Base-by-base conservation (phyloP, 1,139 yeast species). In the Scheffersomyces illinoinensis region DNA sequence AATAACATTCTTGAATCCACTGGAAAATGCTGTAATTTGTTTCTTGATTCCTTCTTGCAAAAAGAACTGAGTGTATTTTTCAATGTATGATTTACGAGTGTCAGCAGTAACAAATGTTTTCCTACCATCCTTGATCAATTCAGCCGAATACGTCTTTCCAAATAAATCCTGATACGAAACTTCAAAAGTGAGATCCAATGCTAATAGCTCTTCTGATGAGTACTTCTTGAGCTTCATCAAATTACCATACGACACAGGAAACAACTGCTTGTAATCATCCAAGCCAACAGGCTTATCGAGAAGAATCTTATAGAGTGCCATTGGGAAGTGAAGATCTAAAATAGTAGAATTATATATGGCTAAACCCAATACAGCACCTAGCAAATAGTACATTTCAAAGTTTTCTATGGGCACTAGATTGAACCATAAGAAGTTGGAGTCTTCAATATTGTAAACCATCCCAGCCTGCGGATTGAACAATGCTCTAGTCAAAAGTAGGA, bases 311-410 rank as follows among this genome's bases (percentile, higher is more conserved):
- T 90, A 95, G 54, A 93, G 73, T 0, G 90, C 91, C 50, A 79
- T 76, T 0, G 98, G 97, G 61, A 95, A 86, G 55, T 84, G 84
- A 57, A 93, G 76, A 68, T 93, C 97, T 55, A 95, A 76, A 54
- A 93, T 92, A 0, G 95, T 90, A 0, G 97, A 90, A 71, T 95
- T 95, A 72, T 91, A 93, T 52, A 95, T 87, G 0, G 98, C 98
- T 66, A 95, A 80, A 0, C 98, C 98, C 53, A 95, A 75, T 0
- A 92, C 88, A 0, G 91, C 91, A 0, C 98, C 98, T 59, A 93
- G 88, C 53, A 92, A 76, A 68, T 86, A 89, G 72, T 89, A 93
- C 66, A 83, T 79, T 59, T 85, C 89, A 8, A 81, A 69, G 54
- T 80, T 74, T 46, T 81, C 82, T 7, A 78, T 68, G 0, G 87